These are phyloP conservation scores for Cydonia oblonga DNA, from an alignment of 331 rosid species.

Conservation along the genomic window DNA sequence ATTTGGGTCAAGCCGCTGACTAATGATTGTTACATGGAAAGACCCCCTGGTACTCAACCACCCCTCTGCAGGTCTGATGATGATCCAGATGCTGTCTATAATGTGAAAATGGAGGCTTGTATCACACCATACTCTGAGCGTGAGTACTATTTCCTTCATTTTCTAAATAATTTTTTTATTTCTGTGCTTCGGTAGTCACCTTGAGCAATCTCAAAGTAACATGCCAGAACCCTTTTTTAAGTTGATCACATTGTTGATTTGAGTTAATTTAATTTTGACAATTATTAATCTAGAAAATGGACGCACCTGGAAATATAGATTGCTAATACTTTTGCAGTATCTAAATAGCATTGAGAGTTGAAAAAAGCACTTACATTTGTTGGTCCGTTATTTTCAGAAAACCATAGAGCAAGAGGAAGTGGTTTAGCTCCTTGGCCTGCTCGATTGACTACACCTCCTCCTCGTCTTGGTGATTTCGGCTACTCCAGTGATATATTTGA, in stretches of 20 bases:
- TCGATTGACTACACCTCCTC: constrained; percentile 24
- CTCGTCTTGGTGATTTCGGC: constrained; percentile 23
- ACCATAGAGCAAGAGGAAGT: constrained; percentile 22
- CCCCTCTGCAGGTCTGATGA: constrained; percentile 22
- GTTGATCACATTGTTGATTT: background rate
- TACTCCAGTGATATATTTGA: constrained; percentile 15
- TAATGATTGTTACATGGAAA: constrained; percentile 23
- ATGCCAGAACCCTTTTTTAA: background rate
- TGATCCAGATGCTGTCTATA: constrained; percentile 25
- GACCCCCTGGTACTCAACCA: constrained; percentile 22
- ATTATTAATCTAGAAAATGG: background rate
- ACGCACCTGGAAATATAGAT: background rate
- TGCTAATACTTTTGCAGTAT: background rate
- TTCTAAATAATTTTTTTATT: background rate
- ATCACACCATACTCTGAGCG: constrained; percentile 33
- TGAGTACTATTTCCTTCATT: constrained; percentile 7
- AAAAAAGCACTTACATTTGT: background rate
- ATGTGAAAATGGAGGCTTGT: constrained; percentile 31
- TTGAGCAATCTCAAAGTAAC: background rate
- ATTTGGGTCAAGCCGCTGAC: constrained; percentile 52
- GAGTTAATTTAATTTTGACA: too few species aligned
- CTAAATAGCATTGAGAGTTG: background rate
- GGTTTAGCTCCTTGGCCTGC: constrained; percentile 36
- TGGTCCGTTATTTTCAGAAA: constrained; percentile 9
- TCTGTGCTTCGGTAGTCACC: background rate